phyloP scores from a whole-genome alignment of 1,284 basidiomycete genomes.

The Vanrija humicola region DNA sequence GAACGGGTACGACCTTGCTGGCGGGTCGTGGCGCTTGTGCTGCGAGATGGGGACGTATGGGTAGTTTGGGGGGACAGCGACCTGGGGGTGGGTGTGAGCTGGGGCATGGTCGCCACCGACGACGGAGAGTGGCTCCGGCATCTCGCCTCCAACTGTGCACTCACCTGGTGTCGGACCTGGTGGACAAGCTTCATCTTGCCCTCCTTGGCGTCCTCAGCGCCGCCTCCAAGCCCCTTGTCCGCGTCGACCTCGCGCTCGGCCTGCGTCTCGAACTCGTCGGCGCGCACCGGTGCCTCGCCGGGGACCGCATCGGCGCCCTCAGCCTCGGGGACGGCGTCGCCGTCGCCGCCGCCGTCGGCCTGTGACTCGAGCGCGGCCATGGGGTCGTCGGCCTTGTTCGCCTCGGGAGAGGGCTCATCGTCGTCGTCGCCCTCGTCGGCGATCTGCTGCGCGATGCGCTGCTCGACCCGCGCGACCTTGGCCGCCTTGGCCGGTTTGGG shows the following conservation, averaged over 20 bases:
- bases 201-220: slow-evolving; percentile 55
- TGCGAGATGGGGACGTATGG: slow-evolving; percentile 86
- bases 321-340: slow-evolving; percentile 24
- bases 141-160: neutral
- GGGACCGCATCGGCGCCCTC: slow-evolving; percentile 30
- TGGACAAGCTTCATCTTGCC: slow-evolving; percentile 50
- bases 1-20: slow-evolving; percentile 91
- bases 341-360: slow-evolving; percentile 13
- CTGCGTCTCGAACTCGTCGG: slow-evolving; percentile 86
- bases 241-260: slow-evolving; percentile 82
- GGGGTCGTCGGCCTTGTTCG: slow-evolving; percentile 11
- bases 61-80: slow-evolving; percentile 89
- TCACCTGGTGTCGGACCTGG: slow-evolving; percentile 41
- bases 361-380: slow-evolving; percentile 18
- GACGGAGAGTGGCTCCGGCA: neutral
- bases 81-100: slow-evolving; percentile 65
- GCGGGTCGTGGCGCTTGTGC: slow-evolving; percentile 87
- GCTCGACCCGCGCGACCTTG: neutral
- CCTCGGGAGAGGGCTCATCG: slow-evolving; percentile 5
- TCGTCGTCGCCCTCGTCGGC: slow-evolving; percentile 4
- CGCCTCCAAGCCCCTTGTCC: slow-evolving; percentile 70
- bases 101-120: slow-evolving; percentile 57
- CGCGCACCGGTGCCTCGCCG: slow-evolving; percentile 64
- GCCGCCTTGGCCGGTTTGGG: neutral
- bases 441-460: neutral